Evolutionary conservation across 2,329 filamentous ascomycete genomes (phyloP).

Genomic region (Diplodia scrobiculata): DNA sequence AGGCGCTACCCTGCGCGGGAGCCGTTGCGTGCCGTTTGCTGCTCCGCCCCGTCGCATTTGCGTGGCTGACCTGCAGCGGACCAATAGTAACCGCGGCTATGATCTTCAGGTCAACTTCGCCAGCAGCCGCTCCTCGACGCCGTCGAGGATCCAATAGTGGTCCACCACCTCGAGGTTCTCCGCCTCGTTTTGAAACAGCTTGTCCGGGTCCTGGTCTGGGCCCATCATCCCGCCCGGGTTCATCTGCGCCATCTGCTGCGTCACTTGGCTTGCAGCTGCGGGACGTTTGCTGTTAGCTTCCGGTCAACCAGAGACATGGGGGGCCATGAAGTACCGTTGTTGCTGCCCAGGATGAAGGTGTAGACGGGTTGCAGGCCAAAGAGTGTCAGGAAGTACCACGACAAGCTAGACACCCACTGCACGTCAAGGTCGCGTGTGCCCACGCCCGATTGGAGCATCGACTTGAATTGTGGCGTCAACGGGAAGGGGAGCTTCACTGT

Average conservation of each 20-base stretch:
- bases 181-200: conserved; percentile 87
- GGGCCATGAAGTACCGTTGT: conserved; percentile 71
- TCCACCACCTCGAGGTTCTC: conserved; percentile 96
- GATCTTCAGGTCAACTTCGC: conserved; percentile 40
- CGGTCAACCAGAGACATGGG: conserved; percentile 4
- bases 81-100: background rate
- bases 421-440: conserved; percentile 95
- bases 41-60: conserved; percentile 11
- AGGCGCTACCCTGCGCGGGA: background rate
- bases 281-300: conserved; percentile 13
- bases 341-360: conserved; percentile 91
- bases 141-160: conserved; percentile 87
- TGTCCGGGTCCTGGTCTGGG: conserved; percentile 90
- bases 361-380: conserved; percentile 97
- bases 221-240: conserved; percentile 81
- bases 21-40: background rate
- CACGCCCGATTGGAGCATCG: conserved; percentile 96
- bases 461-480: conserved; percentile 98
- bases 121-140: conserved; percentile 81
- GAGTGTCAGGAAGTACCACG: conserved; percentile 97
- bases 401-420: conserved; percentile 96
- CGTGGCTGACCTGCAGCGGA: conserved; percentile 20
- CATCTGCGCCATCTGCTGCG: conserved; percentile 78
- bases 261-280: conserved; percentile 84
- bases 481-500: conserved; percentile 95